Base-by-base conservation (phyloP, 768 basidiomycete species). In the Dendrothele bispora region DNA sequence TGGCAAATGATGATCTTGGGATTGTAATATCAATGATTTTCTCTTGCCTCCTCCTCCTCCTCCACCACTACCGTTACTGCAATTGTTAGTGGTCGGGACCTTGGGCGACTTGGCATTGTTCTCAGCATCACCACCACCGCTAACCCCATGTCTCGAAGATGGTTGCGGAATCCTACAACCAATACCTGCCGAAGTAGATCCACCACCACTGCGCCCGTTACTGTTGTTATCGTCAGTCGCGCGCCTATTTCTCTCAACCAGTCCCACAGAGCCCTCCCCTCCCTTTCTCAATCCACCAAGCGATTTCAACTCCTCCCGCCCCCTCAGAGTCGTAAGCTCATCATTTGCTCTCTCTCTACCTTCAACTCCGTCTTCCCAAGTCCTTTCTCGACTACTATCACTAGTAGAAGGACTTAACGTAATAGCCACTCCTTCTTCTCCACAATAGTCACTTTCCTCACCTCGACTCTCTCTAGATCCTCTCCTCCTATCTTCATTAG, bases 341-440 rank as follows among this genome's bases (percentile, higher is more conserved):
- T n/a, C n/a, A 34, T 42, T 2, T 47, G 40, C 25, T 51, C 41
- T 35, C 64, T 59, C n/a, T 61, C 62, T 20, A 39, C 59, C 48
- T 68, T 69, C 5, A 58, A 63, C 29, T 55, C 61, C 36, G 62
- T 61, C 24, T 64, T 67, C 24, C 60, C 51, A 8, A 49, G 55
- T 11, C 43, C 56, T 3, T 55, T 55, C 14, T 55, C 43, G 11
- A 48, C 37, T 29, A 25, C 65, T 60, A 29, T 46, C 53, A 27
- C 49, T 24, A 29, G 11, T 11, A 67, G 67, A 3, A 58, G 63
- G 36, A 66, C n/a, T n/a, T n/a, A n/a, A n/a, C n/a, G n/a, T 65
- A n/a, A 71, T 59, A 1, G 71, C 72, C 10, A 72, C 49, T 3
- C 68, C 71, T 30, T 68, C 61, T 48, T 64, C 65, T 5, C 62